A percentile compares a stretch with the other conserved stretches of the same genome.
These are phyloP conservation scores for Pseudogymnoascus sp. DNA, from an alignment of 2,329 filamentous ascomycete species.

Conservation along the genomic window DNA sequence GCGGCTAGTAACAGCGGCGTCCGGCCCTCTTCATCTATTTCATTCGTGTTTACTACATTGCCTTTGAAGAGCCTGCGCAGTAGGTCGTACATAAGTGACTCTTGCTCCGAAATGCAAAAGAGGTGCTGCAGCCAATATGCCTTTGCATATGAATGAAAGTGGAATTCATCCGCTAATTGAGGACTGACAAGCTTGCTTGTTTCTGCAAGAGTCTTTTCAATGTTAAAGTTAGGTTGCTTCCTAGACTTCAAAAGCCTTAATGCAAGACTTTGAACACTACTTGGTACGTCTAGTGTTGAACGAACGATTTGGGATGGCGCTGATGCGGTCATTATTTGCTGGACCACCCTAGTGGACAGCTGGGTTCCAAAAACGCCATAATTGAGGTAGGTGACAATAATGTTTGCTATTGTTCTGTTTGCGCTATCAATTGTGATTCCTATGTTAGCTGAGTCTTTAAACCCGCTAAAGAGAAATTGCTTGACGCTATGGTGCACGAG, in stretches of 20 bases:
- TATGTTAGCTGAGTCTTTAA: constrained; percentile 13
- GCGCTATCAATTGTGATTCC: constrained; percentile 15
- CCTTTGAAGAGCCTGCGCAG: not conserved
- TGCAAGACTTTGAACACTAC: constrained; percentile 14
- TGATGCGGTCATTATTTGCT: constrained; percentile 17
- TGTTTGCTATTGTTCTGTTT: constrained; percentile 19
- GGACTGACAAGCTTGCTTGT: constrained; percentile 7
- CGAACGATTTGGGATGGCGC: constrained; percentile 21
- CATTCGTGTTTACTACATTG: not conserved
- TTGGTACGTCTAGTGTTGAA: constrained; percentile 14
- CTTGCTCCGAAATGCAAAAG: not conserved
- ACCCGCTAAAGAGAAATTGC: constrained; percentile 26
- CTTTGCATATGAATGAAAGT: constrained; percentile 13
- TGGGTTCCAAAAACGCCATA: constrained; percentile 23
- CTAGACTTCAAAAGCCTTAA: constrained; percentile 13
- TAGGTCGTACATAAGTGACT: not conserved
- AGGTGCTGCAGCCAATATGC: constrained; percentile 3
- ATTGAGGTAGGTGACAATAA: constrained; percentile 27
- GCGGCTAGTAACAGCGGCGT: constrained; percentile 1
- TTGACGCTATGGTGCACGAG: constrained; percentile 32
- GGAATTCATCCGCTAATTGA: constrained; percentile 4
- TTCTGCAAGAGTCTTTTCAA: constrained; percentile 11
- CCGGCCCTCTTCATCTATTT: constrained; percentile 9
- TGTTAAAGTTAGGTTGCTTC: constrained; percentile 8
- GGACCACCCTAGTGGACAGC: constrained; percentile 14